Base-by-base conservation (phyloP, 169 alveolate genomes). In the Plasmodium berghei region DNA sequence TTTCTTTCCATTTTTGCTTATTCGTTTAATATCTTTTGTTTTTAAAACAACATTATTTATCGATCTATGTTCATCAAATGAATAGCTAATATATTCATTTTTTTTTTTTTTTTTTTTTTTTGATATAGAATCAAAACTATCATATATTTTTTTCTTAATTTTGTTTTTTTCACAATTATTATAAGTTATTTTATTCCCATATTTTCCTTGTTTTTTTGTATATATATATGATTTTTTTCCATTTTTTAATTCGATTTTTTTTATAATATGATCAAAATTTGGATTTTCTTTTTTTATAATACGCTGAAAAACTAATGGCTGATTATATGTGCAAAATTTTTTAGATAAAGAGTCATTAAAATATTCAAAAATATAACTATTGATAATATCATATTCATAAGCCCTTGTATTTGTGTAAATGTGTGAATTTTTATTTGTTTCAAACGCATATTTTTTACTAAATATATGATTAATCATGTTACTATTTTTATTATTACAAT, bases 301-400 rank as follows among this genome's bases (percentile, higher is more conserved):
- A 24, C 45, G 46, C 1, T 67, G 90, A 55, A 80, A 80, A 26
- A 72, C 63, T 26, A 55, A 72, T 5, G 83, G 73, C 22, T 80
- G 90, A 26, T 48, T 80, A 46, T 52, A 46, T 22, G 83, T 54
- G 8, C 64, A 55, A 26, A 45, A 28, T 34, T 80, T 80, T 67
- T 80, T 80, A 4, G 73, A 80, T 28, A 80, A 66, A 5, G 16
- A 8, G 9, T 45, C 62, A 26, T 59, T n/a, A 49, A 80, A 66
- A 26, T 80, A 72, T 56, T 80, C 85, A n/a, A 67, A 49, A 22
- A 80, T 71, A 71, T 62, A 80, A 71, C 90, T 80, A 18, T 59
- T 80, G 9, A 80, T 67, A 26, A 80, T 83, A 56, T 80, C 90
- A 14, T 67, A 49, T 61, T 80, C 85, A 22, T 80, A 80, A 45